Conservation (phyloP, 345 rosid species). For the Crucihimalaya himalaica region DNA sequence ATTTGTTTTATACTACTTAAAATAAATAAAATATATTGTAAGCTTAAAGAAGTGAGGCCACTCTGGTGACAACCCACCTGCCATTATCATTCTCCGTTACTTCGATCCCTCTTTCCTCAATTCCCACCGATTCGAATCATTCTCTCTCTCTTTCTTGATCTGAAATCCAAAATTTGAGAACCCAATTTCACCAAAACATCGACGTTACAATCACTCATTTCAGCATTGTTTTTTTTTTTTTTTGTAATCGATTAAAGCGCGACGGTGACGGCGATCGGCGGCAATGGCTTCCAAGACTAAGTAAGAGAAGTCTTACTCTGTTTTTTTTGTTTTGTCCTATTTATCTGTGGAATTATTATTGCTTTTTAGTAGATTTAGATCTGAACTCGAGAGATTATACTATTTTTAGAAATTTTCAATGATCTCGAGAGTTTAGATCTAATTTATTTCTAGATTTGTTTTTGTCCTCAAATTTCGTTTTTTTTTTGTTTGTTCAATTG, state of each 20-base stretch:
- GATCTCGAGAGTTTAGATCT: slow-evolving; percentile 1
- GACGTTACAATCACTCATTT: no score
- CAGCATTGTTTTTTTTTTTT: slow-evolving; percentile 3
- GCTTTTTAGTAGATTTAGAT: slow-evolving; percentile 30
- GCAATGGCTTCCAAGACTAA: slow-evolving; percentile 42
- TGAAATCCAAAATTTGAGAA: not conserved
- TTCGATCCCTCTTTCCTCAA: slow-evolving; percentile 8
- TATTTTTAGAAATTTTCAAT: slow-evolving; percentile 37
- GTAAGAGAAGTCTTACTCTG: slow-evolving; percentile 25
- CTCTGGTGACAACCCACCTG: slow-evolving; percentile 45
- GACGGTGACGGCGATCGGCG: slow-evolving; percentile 19
- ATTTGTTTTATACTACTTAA: no score
- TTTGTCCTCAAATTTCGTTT: no score
- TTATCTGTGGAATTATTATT: no score
- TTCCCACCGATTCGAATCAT: slow-evolving; percentile 20
- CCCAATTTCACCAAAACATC: not conserved
- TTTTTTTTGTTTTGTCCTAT: not conserved
- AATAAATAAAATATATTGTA: no score
- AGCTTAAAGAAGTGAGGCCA: no score
- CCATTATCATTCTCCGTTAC: slow-evolving; percentile 30
- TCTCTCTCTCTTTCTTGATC: slow-evolving; percentile 35
- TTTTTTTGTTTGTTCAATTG: not conserved
- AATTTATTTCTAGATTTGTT: no score
- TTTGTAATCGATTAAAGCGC: not conserved
- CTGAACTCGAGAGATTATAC: no score